Conservation (phyloP, 2,329 filamentous ascomycete species). For the Cladosporium sp. region DNA sequence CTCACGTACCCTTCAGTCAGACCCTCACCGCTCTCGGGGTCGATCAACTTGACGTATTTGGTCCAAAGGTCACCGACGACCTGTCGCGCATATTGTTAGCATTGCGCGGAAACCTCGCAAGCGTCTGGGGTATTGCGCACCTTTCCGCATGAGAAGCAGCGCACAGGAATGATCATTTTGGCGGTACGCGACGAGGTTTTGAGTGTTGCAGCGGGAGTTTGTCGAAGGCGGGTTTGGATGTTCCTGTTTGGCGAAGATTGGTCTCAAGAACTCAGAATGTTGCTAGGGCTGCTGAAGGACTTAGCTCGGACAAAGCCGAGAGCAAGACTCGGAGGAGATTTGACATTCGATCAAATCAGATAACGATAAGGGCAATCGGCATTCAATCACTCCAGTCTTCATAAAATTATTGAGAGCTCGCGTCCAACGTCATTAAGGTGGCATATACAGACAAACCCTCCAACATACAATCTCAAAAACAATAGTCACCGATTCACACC, state of each 20-base stretch:
- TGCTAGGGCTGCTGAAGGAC: background rate
- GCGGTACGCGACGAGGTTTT: slow-evolving; percentile 9
- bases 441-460: background rate
- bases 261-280: slow-evolving; percentile 1
- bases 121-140: slow-evolving; percentile 47
- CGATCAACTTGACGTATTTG: slow-evolving; percentile 83
- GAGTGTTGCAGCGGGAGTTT: background rate
- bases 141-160: slow-evolving; percentile 99
- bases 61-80: slow-evolving; percentile 98
- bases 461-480: background rate
- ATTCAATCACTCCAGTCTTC: too few species aligned
- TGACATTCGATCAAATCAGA: background rate
- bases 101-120: background rate
- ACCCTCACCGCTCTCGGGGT: slow-evolving; percentile 71
- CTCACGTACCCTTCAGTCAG: slow-evolving; percentile 31
- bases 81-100: slow-evolving; percentile 48
- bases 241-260: background rate
- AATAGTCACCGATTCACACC: too few species aligned
- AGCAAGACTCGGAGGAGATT: background rate
- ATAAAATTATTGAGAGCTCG: too few species aligned
- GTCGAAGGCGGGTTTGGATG: background rate
- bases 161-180: slow-evolving; percentile 96
- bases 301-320: background rate
- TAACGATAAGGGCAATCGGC: background rate
- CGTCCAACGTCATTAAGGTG: background rate